Evolutionary conservation across 2,329 filamentous ascomycete species (phyloP).

Genomic region (Pseudogymnoascus destructans): DNA sequence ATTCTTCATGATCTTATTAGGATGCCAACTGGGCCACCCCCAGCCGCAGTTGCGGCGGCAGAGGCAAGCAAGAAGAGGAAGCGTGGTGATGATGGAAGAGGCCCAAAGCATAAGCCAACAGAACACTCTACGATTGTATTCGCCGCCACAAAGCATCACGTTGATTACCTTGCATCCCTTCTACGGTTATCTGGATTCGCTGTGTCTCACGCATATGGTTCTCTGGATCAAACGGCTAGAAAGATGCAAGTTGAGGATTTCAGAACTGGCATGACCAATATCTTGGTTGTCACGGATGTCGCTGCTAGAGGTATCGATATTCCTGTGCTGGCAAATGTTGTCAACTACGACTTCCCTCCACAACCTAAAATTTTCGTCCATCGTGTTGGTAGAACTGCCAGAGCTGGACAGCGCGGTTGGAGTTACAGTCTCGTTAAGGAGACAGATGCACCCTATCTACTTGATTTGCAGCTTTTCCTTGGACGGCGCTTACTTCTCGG

Average conservation of each 20-base stretch:
- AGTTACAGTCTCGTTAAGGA: conserved; percentile 85
- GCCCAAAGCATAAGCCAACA: conserved; percentile 58
- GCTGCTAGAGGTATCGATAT: conserved; percentile 97
- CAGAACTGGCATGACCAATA: conserved; percentile 68
- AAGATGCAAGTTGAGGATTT: conserved; percentile 89
- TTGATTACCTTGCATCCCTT: conserved; percentile 80
- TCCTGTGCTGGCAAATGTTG: conserved; percentile 86
- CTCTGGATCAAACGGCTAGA: conserved; percentile 84
- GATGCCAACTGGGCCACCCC: conserved; percentile 58
- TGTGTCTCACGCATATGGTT: conserved; percentile 88
- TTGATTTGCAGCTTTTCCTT: conserved; percentile 90
- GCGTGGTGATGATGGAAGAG: conserved; percentile 39
- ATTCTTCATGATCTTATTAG: conserved; percentile 86
- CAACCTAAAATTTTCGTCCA: conserved; percentile 97
- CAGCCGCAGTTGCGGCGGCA: conserved; percentile 32
- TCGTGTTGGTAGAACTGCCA: conserved; percentile 86
- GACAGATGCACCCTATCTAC: conserved; percentile 76
- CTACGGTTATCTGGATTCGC: conserved; percentile 72
- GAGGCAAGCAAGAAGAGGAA: conserved; percentile 57
- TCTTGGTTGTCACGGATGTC: conserved; percentile 91
- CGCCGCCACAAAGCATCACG: conserved; percentile 89
- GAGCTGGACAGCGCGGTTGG: conserved; percentile 88
- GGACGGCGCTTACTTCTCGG: conserved; percentile 73
- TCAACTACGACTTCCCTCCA: conserved; percentile 96
- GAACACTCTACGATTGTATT: conserved; percentile 92